A percentile compares a stretch with the other conserved stretches of the same genome.
These are phyloP conservation scores for Jatropha multifida DNA, from an alignment of 441 rosid species.

Conservation along the genomic window DNA sequence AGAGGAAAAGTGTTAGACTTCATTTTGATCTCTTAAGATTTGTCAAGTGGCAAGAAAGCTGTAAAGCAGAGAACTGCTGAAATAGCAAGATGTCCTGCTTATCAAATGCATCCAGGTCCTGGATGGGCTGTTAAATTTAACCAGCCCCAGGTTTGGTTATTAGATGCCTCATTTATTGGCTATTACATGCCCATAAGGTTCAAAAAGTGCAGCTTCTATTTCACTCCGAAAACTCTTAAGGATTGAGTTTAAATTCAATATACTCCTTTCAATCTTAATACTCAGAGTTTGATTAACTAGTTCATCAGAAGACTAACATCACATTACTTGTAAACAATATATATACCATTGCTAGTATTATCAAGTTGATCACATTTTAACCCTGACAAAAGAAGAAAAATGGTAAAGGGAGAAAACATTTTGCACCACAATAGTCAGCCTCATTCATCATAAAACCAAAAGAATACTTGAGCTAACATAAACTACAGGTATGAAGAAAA, in stretches of 20 bases:
- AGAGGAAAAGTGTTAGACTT: background rate
- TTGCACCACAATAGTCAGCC: too few relatives aligned
- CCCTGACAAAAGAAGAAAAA: background rate
- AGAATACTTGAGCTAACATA: too few relatives aligned
- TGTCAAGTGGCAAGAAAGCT: slow-evolving; percentile 2
- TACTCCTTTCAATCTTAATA: background rate
- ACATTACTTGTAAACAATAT: background rate
- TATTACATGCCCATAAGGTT: background rate
- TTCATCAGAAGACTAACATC: background rate
- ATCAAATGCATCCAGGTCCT: background rate
- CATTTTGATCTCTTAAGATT: slow-evolving; percentile 1
- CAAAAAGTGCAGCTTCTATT: background rate
- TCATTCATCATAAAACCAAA: too few relatives aligned
- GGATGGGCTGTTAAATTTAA: background rate
- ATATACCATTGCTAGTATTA: background rate
- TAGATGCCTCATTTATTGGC: background rate
- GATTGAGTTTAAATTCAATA: background rate
- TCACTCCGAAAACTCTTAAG: background rate
- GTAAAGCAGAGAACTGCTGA: slow-evolving; percentile 2
- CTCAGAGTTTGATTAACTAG: background rate
- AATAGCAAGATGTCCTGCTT: slow-evolving; percentile 3
- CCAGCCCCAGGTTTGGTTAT: background rate
- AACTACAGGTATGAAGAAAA: too few relatives aligned
- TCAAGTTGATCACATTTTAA: background rate
- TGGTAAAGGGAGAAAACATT: too few relatives aligned